Percentiles rank a stretch among this genome's conserved stretches.
phyloP scores from a whole-genome alignment of 1,139 yeast genomes.

The Taphrina confusa region DNA sequence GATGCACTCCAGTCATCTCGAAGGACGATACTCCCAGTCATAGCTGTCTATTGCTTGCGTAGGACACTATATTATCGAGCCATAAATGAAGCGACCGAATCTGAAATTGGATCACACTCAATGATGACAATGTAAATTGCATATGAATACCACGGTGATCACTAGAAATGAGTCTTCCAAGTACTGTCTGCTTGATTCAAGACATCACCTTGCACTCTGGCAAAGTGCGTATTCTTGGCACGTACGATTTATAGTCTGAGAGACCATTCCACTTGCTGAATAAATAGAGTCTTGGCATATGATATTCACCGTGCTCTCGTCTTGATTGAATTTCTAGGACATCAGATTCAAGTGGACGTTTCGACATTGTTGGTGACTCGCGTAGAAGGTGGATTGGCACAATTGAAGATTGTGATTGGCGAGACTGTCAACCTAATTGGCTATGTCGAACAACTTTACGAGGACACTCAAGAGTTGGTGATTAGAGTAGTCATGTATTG shows the following conservation, averaged over 20 bases:
- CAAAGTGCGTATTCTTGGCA: constrained; percentile 17
- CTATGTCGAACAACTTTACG: not conserved
- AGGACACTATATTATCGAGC: too few relatives aligned
- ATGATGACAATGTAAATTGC: too few relatives aligned
- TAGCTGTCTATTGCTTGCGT: too few relatives aligned
- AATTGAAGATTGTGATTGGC: not conserved
- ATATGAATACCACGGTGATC: too few relatives aligned
- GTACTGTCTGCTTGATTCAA: constrained; percentile 4
- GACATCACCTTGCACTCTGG: not conserved
- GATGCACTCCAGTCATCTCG: too few relatives aligned
- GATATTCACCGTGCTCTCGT: not conserved
- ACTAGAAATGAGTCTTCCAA: constrained; percentile 13
- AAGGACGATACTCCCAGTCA: too few relatives aligned
- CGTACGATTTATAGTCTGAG: too few relatives aligned
- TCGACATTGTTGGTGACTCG: not conserved
- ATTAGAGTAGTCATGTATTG: constrained; percentile 12
- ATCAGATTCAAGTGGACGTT: not conserved
- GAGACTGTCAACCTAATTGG: constrained; percentile 21
- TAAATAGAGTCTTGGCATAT: not conserved
- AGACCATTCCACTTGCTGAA: too few relatives aligned
- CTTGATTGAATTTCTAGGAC: not conserved
- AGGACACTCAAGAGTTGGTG: not conserved
- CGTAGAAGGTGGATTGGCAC: not conserved
- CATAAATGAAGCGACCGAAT: too few relatives aligned
- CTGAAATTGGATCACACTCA: too few relatives aligned